These are phyloP conservation scores for Populus hybrid DNA, from an alignment of 441 rosid genomes.

Conservation along the genomic window DNA sequence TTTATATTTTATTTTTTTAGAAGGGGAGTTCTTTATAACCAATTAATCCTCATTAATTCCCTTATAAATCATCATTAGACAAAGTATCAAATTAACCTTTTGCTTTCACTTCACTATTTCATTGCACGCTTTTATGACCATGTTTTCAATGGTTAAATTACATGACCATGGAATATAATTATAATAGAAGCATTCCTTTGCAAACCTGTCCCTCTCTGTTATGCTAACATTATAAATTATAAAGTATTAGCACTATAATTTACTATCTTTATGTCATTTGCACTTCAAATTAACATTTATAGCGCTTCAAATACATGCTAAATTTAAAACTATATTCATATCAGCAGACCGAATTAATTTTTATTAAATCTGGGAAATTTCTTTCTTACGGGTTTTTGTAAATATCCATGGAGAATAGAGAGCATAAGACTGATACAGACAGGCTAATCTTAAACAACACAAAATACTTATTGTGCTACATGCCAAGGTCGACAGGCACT, in stretches of 20 bases:
- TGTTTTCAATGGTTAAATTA: neutral
- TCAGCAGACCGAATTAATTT: no score
- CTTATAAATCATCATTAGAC: neutral
- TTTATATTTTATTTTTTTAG: neutral
- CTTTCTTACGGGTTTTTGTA: no score
- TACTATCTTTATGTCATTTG: neutral
- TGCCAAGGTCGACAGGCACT: constrained; percentile 49
- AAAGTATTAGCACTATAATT: neutral
- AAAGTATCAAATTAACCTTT: neutral
- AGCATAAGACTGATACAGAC: neutral
- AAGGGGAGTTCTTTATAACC: neutral
- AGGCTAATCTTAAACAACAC: neutral
- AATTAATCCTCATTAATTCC: neutral
- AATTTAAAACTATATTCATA: no score
- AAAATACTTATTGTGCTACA: constrained; percentile 47
- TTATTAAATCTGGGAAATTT: neutral
- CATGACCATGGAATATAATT: neutral
- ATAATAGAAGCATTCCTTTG: neutral
- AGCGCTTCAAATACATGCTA: no score
- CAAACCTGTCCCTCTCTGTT: neutral
- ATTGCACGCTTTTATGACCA: no score
- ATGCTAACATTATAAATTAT: neutral
- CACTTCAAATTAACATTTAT: neutral
- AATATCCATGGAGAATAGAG: neutral
- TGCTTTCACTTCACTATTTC: neutral